phyloP scores from a whole-genome alignment of 495 filamentous ascomycete species.

The Penicillium salamii region DNA sequence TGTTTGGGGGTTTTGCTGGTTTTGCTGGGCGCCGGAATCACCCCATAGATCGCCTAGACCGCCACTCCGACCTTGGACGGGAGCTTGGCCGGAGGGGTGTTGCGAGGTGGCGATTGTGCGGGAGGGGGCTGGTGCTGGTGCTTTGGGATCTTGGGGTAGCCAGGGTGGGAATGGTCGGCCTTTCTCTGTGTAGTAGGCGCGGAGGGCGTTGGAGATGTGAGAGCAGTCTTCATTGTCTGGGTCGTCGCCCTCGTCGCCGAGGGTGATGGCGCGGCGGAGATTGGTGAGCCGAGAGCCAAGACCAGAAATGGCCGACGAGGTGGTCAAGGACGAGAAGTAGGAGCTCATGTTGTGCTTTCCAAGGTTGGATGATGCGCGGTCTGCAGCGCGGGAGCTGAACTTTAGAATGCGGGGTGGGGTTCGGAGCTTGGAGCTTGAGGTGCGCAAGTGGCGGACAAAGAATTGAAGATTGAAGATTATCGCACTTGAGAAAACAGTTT shows the following conservation, averaged over 20 bases:
- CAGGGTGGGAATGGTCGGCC: slow-evolving; percentile 77
- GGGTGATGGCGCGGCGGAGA: slow-evolving; percentile 74
- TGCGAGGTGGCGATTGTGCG: slow-evolving; percentile 50
- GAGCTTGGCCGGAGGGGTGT: slow-evolving; percentile 44
- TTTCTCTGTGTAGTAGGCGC: slow-evolving; percentile 91
- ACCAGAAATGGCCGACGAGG: slow-evolving; percentile 65
- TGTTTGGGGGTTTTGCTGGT: slow-evolving; percentile 46
- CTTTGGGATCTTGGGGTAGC: slow-evolving; percentile 85
- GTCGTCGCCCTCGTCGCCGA: slow-evolving; percentile 73
- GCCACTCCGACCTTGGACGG: slow-evolving; percentile 38
- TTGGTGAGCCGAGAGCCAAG: slow-evolving; percentile 77
- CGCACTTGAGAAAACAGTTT: not conserved
- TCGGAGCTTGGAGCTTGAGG: slow-evolving; percentile 18
- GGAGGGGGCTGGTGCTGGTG: slow-evolving; percentile 56
- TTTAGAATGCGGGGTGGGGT: slow-evolving; percentile 22
- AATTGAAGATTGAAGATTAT: not conserved
- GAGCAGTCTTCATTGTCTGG: slow-evolving; percentile 90
- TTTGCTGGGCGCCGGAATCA: slow-evolving; percentile 45
- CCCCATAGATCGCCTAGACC: slow-evolving; percentile 85
- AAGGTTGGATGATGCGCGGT: not conserved
- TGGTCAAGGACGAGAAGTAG: slow-evolving; percentile 68
- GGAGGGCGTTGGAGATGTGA: slow-evolving; percentile 91
- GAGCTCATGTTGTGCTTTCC: slow-evolving; percentile 58
- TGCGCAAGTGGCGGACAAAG: slow-evolving; percentile 1
- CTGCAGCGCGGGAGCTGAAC: slow-evolving; percentile 14